Percentiles rank a stretch among this genome's conserved stretches.
phyloP scores from a whole-genome alignment of 2,329 filamentous ascomycete genomes.

The Paecilomyces sp. region DNA sequence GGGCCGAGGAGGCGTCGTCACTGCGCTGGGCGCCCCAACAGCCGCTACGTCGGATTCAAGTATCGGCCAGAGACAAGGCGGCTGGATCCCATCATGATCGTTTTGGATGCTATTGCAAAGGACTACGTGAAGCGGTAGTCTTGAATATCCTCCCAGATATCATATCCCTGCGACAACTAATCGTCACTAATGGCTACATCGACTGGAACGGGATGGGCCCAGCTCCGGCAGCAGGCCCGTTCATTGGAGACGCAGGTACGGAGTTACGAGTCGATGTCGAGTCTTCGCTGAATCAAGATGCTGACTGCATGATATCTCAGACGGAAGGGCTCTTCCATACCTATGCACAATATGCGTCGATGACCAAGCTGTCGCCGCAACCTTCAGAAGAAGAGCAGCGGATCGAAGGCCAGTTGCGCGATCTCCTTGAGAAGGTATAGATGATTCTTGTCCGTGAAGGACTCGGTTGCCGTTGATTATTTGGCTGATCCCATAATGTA shows the following conservation, averaged over 20 bases:
- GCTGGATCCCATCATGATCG: neutral
- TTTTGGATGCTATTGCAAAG: neutral
- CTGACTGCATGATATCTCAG: slow-evolving; percentile 37
- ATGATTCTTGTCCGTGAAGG: slow-evolving; percentile 6
- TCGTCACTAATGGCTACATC: slow-evolving; percentile 44
- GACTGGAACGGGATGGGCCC: slow-evolving; percentile 72
- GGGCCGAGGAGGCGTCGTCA: neutral
- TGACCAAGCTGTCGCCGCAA: slow-evolving; percentile 70
- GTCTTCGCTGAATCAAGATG: neutral
- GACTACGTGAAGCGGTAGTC: neutral
- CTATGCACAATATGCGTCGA: slow-evolving; percentile 85
- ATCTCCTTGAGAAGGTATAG: slow-evolving; percentile 71
- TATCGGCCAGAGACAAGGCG: neutral
- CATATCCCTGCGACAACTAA: neutral
- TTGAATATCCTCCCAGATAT: neutral
- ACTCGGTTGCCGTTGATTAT: neutral
- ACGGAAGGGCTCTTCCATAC: slow-evolving; percentile 64
- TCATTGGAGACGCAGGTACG: slow-evolving; percentile 80
- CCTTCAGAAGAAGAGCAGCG: slow-evolving; percentile 77
- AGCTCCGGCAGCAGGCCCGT: slow-evolving; percentile 86
- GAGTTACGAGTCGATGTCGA: neutral
- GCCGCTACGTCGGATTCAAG: neutral
- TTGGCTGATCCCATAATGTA: slow-evolving; percentile 28
- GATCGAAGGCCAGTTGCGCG: slow-evolving; percentile 74
- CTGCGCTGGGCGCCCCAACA: neutral